A percentile compares a stretch with the other conserved stretches of the same genome.
Evolutionary conservation across 148 eudicot species (phyloP).

Genomic region (Fagopyrum esculentum): DNA sequence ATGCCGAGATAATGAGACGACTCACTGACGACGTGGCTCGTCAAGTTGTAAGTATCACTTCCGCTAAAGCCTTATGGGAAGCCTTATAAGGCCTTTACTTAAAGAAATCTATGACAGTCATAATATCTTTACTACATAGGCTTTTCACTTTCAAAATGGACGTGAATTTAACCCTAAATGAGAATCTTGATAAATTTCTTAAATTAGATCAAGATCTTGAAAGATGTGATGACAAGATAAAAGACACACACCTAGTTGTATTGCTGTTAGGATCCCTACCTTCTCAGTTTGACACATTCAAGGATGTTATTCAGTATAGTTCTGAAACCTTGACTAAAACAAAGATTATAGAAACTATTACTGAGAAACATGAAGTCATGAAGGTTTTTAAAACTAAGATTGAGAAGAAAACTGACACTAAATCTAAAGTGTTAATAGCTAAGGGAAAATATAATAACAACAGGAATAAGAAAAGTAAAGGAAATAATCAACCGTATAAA

Average conservation of each 20-base stretch:
- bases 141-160: background rate
- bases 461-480: background rate
- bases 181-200: background rate
- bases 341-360: background rate
- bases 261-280: background rate
- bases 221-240: background rate
- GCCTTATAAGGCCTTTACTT: no score
- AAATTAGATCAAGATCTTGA: background rate
- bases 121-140: background rate
- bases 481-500: no score
- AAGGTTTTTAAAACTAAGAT: background rate
- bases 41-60: no score
- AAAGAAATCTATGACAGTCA: background rate
- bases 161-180: background rate
- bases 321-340: background rate
- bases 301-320: background rate
- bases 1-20: no score
- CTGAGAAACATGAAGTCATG: background rate
- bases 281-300: background rate
- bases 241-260: background rate
- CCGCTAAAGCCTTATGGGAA: background rate
- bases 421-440: background rate
- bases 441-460: background rate
- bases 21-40: background rate
- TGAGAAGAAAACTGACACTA: background rate